Evolutionary conservation across 129 eudicot species (phyloP), one percentile per base, ranked within the genome.

Genomic region (Artemisia annua): DNA sequence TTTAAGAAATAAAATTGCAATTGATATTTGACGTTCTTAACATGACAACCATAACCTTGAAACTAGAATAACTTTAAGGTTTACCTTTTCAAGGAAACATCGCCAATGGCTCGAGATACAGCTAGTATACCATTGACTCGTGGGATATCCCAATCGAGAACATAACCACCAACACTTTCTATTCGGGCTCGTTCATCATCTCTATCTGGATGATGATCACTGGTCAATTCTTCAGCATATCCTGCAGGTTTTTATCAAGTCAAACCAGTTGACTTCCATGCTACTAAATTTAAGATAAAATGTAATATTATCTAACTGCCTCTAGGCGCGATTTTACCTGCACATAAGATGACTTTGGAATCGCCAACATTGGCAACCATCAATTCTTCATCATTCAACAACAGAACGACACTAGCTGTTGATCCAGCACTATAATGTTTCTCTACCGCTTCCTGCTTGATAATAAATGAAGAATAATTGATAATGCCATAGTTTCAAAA

Each of bases 131-230:
- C 96, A 35, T 85, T 90, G 70, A 90, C 93, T 22, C 93, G 83
- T 39, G 96, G 90, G 32, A 90, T 84, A 11, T 85, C 86, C 82
- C 76, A 79, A 32, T 35, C 59, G 39, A 73, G 67, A 76, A 90
- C 80, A 53, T 70, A 80, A 51, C 90, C 96, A 78, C 93, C 93
- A n/a, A 83, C 80, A 7, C 76, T 77, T 81, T 85, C 85, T 58
- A 87, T 81, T 35, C 93, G 80, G 58, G 87, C 83, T 56, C 75
- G 82, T 73, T 90, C 93, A 67, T 90, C 96, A 12, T 73, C 88
- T 81, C 88, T 85, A 75, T 81, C 87, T n/a, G 93, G 90, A 79
- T 85, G 88, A 77, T 87, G 96, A 74, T 90, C 88, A 74, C 60
- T 72, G 15, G 93, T 90, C 70, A 87, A 70, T 57, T 90, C 87